Percentiles rank a stretch among this genome's conserved stretches.
These are phyloP conservation scores for Wilhelminamyces savonicus DNA, from an alignment of 805 yeast species.

Conservation along the genomic window DNA sequence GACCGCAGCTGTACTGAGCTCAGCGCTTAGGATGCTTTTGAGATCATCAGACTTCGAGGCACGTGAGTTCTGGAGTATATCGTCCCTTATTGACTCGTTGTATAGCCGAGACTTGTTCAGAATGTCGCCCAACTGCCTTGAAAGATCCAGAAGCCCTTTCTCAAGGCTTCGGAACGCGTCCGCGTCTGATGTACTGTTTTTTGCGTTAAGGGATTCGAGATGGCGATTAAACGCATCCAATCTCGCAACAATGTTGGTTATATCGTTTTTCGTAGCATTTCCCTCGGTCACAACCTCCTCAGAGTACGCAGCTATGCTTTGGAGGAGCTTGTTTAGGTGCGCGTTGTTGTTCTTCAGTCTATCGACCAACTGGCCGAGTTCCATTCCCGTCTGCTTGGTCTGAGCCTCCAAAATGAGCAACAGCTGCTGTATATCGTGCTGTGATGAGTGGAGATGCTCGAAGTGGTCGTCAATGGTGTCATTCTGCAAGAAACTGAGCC, in stretches of 20 bases:
- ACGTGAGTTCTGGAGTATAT: too few relatives aligned
- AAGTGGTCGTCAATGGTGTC: slow-evolving; percentile 30
- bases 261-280: slow-evolving; percentile 27
- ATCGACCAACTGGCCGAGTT: slow-evolving; percentile 29
- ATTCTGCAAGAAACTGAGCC: slow-evolving; percentile 22
- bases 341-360: slow-evolving; percentile 36
- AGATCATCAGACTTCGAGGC: too few relatives aligned
- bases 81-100: too few relatives aligned
- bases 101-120: too few relatives aligned
- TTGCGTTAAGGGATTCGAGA: too few relatives aligned
- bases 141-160: too few relatives aligned
- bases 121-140: too few relatives aligned
- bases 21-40: too few relatives aligned
- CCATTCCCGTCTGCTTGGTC: slow-evolving; percentile 29
- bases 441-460: slow-evolving; percentile 19
- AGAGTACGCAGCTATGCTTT: slow-evolving; percentile 27
- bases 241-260: slow-evolving; percentile 12
- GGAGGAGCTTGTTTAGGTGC: slow-evolving; percentile 27
- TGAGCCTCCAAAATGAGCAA: slow-evolving; percentile 23
- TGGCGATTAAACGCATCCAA: slow-evolving; percentile 9
- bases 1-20: too few relatives aligned
- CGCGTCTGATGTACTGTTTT: too few relatives aligned
- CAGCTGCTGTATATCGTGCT: slow-evolving; percentile 22
- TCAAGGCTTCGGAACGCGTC: too few relatives aligned
- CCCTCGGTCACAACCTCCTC: slow-evolving; percentile 30